These are phyloP conservation scores for Gaertneriomyces semiglobifer DNA, from an alignment of 192 early-diverging fungal genomes.

Conservation along the genomic window DNA sequence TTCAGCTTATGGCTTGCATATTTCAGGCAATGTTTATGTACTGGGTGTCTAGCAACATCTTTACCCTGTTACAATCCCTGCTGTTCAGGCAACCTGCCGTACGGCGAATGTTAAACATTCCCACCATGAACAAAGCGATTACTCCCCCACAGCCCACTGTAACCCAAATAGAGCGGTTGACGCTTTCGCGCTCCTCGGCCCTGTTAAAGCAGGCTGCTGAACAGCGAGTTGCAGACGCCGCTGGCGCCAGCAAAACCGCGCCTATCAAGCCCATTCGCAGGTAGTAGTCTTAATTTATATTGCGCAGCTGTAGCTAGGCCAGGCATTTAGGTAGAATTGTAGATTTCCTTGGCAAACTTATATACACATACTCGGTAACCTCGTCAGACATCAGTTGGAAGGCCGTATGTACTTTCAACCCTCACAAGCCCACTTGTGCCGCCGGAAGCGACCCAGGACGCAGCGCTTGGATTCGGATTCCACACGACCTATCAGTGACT, in stretches of 20 bases:
- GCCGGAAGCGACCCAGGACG: slow-evolving; percentile 26
- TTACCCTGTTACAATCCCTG: slow-evolving; percentile 67
- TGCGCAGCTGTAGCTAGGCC: too few relatives aligned
- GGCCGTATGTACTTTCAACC: slow-evolving; percentile 21
- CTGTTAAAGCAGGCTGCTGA: slow-evolving; percentile 31
- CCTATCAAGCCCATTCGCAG: too few relatives aligned
- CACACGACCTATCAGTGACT: slow-evolving; percentile 19
- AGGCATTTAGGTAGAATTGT: too few relatives aligned
- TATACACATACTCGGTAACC: too few relatives aligned
- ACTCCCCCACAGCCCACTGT: not conserved
- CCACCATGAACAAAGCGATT: slow-evolving; percentile 19
- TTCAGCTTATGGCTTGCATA: slow-evolving; percentile 5
- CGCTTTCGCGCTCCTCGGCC: slow-evolving; percentile 30
- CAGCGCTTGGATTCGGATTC: slow-evolving; percentile 21
- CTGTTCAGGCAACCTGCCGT: slow-evolving; percentile 59
- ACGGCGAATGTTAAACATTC: slow-evolving; percentile 59
- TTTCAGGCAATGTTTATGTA: slow-evolving; percentile 76
- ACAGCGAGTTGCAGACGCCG: not conserved
- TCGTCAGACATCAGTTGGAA: too few relatives aligned
- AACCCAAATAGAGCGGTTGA: slow-evolving; percentile 8
- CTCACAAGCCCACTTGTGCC: slow-evolving; percentile 31
- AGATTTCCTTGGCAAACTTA: too few relatives aligned
- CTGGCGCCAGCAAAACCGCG: too few relatives aligned
- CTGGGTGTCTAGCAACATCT: slow-evolving; percentile 75
- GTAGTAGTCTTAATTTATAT: too few relatives aligned